phyloP scores from a whole-genome alignment of 768 basidiomycete species.

The Xerocomus brunneocitrinus region DNA sequence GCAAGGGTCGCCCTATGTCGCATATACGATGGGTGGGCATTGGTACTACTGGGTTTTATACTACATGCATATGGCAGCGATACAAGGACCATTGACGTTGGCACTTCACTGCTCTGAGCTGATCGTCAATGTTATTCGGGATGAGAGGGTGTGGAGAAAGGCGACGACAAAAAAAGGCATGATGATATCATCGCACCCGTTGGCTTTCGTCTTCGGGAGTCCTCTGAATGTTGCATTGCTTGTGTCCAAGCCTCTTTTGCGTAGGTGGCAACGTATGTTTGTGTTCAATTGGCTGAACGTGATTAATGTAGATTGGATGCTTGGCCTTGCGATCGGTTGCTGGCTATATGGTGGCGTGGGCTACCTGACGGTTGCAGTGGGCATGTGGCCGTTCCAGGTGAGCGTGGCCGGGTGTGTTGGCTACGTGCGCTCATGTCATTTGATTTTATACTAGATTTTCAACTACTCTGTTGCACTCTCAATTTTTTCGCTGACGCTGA shows the following conservation, averaged over 20 bases:
- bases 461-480: conserved; percentile 20
- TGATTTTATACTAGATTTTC: not conserved
- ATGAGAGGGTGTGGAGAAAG: conserved; percentile 25
- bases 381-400: conserved; percentile 28
- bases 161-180: conserved; percentile 14
- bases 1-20: no score
- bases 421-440: not conserved
- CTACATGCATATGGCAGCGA: conserved; percentile 19
- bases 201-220: conserved; percentile 19
- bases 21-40: no score
- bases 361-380: conserved; percentile 13
- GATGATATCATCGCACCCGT: conserved; percentile 13
- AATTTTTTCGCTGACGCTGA: conserved; percentile 18
- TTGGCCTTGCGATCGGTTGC: conserved; percentile 8
- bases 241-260: conserved; percentile 22
- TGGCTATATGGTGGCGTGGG: not conserved
- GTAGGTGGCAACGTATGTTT: conserved; percentile 11
- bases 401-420: not conserved
- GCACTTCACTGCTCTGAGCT: conserved; percentile 27
- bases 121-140: conserved; percentile 25
- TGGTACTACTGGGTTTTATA: conserved; percentile 21
- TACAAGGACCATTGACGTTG: conserved; percentile 29
- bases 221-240: conserved; percentile 14
- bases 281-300: not conserved
- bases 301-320: conserved; percentile 27